phyloP scores from a whole-genome alignment of 192 early-diverging fungal species.

The Dissophora ornata region DNA sequence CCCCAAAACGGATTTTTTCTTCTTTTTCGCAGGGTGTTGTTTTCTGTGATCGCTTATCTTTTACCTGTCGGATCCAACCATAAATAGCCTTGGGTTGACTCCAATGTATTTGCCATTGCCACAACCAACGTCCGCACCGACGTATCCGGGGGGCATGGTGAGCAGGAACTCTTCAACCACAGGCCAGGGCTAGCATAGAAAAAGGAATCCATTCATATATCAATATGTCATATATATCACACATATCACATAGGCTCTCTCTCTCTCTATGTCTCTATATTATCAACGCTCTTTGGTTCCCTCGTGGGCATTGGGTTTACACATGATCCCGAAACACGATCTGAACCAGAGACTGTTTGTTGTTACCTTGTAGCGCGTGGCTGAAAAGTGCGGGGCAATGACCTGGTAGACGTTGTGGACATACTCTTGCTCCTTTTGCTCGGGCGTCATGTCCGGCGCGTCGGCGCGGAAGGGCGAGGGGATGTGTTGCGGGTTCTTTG shows the following conservation, averaged over 20 bases:
- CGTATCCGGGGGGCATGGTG: constrained; percentile 67
- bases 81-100: constrained; percentile 83
- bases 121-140: constrained; percentile 96
- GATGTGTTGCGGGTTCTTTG: constrained; percentile 45
- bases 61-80: constrained; percentile 89
- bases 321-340: constrained; percentile 13
- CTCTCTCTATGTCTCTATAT: too few species aligned
- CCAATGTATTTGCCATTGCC: constrained; percentile 98
- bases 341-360: not conserved
- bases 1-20: not conserved
- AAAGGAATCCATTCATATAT: not conserved
- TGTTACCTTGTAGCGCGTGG: constrained; percentile 92
- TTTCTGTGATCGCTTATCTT: constrained; percentile 1
- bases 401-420: constrained; percentile 94
- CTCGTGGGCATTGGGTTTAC: not conserved
- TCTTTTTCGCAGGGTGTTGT: not conserved
- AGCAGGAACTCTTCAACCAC: constrained; percentile 89
- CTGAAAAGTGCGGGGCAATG: constrained; percentile 94
- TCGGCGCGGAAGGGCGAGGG: constrained; percentile 41
- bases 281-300: not conserved
- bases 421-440: constrained; percentile 75
- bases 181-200: constrained; percentile 85
- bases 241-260: not conserved
- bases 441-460: constrained; percentile 42
- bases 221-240: not conserved